Conservation (phyloP, 176 grass and related monocot genomes). For the Aechmea fasciata region DNA sequence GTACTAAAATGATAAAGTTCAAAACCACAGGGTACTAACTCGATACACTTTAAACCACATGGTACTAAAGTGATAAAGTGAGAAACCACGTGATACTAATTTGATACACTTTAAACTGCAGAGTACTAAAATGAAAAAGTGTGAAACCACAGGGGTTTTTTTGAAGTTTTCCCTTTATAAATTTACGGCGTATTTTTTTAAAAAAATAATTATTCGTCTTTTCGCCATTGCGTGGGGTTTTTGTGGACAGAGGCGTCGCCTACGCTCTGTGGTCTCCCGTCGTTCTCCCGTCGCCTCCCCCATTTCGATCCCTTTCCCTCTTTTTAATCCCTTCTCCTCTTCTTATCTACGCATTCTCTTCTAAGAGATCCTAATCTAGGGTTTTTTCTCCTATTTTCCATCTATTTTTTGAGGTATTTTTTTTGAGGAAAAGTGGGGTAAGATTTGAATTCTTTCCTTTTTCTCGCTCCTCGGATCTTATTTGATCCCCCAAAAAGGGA, state of each 20-base stretch:
- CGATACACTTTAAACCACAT: too few species aligned
- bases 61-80: too few species aligned
- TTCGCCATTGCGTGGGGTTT: slow-evolving; percentile 24
- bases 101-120: too few species aligned
- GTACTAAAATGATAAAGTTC: too few species aligned
- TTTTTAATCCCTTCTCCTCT: slow-evolving; percentile 6
- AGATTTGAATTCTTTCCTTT: slow-evolving; percentile 7
- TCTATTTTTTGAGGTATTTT: background rate
- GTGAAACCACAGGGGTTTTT: too few species aligned
- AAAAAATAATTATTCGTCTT: background rate
- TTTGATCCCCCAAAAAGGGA: background rate
- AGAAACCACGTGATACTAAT: too few species aligned
- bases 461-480: slow-evolving; percentile 1
- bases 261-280: slow-evolving; percentile 2
- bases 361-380: background rate
- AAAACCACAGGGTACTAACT: too few species aligned
- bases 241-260: slow-evolving; percentile 25
- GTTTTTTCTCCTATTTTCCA: background rate
- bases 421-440: slow-evolving; percentile 1
- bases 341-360: too few species aligned
- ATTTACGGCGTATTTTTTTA: too few species aligned
- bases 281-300: background rate
- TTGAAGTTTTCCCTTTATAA: too few species aligned
- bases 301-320: slow-evolving; percentile 2
- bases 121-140: too few species aligned